Evolutionary conservation across 768 basidiomycete species (phyloP).

Genomic region (Symmetrospora coprosmae): DNA sequence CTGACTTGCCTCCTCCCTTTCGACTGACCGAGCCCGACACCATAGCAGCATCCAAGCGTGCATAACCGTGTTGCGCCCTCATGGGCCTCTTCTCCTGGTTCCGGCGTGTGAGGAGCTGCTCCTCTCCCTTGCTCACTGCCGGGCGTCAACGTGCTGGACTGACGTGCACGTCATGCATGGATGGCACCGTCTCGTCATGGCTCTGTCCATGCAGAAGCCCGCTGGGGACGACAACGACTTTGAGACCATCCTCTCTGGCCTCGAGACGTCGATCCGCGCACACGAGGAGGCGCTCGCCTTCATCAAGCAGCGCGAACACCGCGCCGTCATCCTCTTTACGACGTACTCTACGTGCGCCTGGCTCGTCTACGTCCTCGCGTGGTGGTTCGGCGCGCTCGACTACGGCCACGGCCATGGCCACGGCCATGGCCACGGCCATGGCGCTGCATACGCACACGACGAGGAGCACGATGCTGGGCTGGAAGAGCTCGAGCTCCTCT

Average conservation of each 20-base stretch:
- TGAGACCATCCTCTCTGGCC: slow-evolving; percentile 12
- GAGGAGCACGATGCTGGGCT: slow-evolving; percentile 28
- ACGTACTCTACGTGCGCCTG: slow-evolving; percentile 62
- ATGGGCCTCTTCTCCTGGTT: background rate
- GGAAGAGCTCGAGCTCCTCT: no score
- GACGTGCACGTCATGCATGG: no score
- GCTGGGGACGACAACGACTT: slow-evolving; percentile 6
- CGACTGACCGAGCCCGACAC: no score
- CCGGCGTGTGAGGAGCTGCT: background rate
- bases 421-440: background rate
- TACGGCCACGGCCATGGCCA: background rate
- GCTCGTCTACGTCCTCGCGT: slow-evolving; percentile 40
- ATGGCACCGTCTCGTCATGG: background rate
- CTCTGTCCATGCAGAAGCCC: background rate
- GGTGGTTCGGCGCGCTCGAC: slow-evolving; percentile 32
- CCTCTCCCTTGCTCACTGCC: background rate
- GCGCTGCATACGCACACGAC: background rate
- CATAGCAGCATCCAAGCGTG: background rate
- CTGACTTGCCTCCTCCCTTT: no score
- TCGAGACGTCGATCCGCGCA: slow-evolving; percentile 2
- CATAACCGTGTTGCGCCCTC: background rate
- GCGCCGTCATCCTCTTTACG: slow-evolving; percentile 61
- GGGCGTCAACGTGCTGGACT: no score
- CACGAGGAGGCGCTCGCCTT: slow-evolving; percentile 19
- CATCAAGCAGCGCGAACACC: slow-evolving; percentile 68